phyloP scores from a whole-genome alignment of 176 grass and related monocot genomes.

The Saccharum spontaneum region DNA sequence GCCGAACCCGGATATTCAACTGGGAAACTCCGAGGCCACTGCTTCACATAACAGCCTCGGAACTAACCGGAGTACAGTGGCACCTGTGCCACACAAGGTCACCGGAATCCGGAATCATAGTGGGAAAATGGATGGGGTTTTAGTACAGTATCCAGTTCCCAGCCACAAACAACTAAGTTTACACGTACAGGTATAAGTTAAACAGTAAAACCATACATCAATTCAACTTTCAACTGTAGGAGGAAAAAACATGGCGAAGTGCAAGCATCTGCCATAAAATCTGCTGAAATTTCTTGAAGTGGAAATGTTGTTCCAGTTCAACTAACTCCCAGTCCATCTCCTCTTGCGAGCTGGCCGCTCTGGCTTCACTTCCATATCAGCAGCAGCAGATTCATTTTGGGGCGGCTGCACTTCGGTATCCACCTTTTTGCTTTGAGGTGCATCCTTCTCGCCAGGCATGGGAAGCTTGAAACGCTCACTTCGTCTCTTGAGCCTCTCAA shows the following conservation, averaged over 20 bases:
- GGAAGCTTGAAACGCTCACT: constrained; percentile 98
- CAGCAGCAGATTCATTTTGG: constrained; percentile 51
- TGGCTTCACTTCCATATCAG: constrained; percentile 74
- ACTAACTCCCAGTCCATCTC: constrained; percentile 91
- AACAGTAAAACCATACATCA: constrained; percentile 56
- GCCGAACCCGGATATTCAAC: background rate
- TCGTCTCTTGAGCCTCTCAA: constrained; percentile 85
- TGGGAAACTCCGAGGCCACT: constrained; percentile 15
- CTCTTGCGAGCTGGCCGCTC: constrained; percentile 96
- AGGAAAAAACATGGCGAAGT: constrained; percentile 22
- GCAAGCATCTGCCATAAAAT: constrained; percentile 20
- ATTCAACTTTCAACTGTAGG: constrained; percentile 36
- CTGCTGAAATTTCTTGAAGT: constrained; percentile 1
- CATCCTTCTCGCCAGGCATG: constrained; percentile 90
- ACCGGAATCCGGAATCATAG: constrained; percentile 9
- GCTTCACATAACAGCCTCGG: constrained; percentile 9
- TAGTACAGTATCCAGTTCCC: constrained; percentile 53
- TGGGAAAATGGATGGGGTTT: background rate
- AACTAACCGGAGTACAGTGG: constrained; percentile 1
- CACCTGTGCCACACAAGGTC: constrained; percentile 26
- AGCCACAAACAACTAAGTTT: constrained; percentile 41
- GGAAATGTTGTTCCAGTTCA: background rate
- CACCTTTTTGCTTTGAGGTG: constrained; percentile 41
- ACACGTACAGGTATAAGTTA: constrained; percentile 55
- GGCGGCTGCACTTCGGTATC: constrained; percentile 61